These are phyloP conservation scores for Neurospora intermedia DNA, from an alignment of 495 filamentous ascomycete species.

Conservation along the genomic window DNA sequence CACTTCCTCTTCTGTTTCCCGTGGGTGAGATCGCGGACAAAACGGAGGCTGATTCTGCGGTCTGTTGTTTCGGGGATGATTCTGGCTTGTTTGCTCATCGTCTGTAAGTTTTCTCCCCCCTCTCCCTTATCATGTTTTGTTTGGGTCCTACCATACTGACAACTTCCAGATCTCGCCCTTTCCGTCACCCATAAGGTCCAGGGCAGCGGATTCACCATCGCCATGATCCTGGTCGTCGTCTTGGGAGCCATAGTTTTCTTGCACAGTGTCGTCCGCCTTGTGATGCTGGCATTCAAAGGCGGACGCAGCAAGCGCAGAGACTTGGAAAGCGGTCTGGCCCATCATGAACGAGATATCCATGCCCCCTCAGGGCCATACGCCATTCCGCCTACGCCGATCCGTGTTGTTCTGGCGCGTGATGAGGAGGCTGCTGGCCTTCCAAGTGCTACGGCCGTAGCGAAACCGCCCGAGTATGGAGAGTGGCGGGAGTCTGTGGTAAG, in stretches of 20 bases:
- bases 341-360: background rate
- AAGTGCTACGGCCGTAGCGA: constrained; percentile 42
- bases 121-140: background rate
- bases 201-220: constrained; percentile 56
- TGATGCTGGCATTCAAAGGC: constrained; percentile 44
- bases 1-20: constrained; percentile 41
- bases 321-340: background rate
- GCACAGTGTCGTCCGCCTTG: constrained; percentile 63
- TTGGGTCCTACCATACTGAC: background rate
- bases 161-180: constrained; percentile 51
- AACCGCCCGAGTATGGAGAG: constrained; percentile 79
- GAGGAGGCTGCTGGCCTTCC: constrained; percentile 48
- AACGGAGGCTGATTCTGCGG: constrained; percentile 45
- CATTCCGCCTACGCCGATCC: constrained; percentile 50
- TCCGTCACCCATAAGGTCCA: constrained; percentile 47
- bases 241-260: constrained; percentile 66
- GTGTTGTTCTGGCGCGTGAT: constrained; percentile 49
- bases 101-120: constrained; percentile 39
- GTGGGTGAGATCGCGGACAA: constrained; percentile 40
- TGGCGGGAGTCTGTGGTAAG: constrained; percentile 77
- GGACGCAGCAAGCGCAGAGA: constrained; percentile 19
- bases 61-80: constrained; percentile 47
- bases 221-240: constrained; percentile 67
- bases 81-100: constrained; percentile 41
- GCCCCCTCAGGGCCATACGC: constrained; percentile 35